Conservation (phyloP, 2,329 filamentous ascomycete species). For the Pyricularia grisea region DNA sequence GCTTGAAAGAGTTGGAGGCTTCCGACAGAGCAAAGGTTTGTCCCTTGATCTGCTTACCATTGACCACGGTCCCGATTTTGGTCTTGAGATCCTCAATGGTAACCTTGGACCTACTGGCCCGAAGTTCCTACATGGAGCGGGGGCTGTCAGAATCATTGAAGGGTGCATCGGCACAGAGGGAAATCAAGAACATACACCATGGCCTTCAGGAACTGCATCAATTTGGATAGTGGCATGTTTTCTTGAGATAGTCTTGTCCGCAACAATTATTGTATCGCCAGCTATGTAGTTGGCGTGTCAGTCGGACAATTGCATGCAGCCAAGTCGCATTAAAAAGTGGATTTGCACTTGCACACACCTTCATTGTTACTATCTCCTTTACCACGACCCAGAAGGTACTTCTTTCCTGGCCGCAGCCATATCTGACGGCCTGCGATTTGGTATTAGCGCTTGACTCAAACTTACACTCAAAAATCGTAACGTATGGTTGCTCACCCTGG, state of each 20-base stretch:
- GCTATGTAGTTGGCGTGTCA: constrained; percentile 2
- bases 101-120: constrained; percentile 55
- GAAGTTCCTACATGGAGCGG: constrained; percentile 19
- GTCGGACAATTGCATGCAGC: background rate
- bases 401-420: constrained; percentile 80
- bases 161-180: background rate
- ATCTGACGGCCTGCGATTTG: constrained; percentile 51
- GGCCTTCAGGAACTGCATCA: constrained; percentile 50
- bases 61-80: constrained; percentile 72
- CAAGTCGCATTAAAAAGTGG: background rate
- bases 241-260: constrained; percentile 75
- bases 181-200: constrained; percentile 45
- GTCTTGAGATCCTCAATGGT: constrained; percentile 73
- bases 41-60: constrained; percentile 62
- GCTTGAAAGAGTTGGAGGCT: constrained; percentile 53
- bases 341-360: background rate
- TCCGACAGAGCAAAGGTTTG: constrained; percentile 45
- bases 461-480: background rate
- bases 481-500: constrained; percentile 24
- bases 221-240: constrained; percentile 79
- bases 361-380: constrained; percentile 19
- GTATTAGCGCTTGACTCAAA: constrained; percentile 7
- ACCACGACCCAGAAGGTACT: constrained; percentile 78
- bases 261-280: constrained; percentile 62
- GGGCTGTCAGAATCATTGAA: background rate